Evolutionary conservation across 2,329 filamentous ascomycete species (phyloP), one percentile per base, ranked within the genome.

Genomic region (Xylaria multiplex): DNA sequence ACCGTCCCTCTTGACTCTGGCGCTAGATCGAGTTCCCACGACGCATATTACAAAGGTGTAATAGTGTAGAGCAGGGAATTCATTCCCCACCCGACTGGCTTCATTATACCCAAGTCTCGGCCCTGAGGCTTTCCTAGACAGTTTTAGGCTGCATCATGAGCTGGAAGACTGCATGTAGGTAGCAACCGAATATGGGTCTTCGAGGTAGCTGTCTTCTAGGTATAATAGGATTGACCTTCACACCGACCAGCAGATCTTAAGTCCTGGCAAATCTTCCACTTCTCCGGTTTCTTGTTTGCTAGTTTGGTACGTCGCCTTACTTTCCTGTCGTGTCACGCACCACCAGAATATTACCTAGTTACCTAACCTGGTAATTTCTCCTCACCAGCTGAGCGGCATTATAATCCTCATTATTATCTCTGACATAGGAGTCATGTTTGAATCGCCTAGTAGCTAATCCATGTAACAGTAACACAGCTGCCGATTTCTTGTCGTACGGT

Each of bases 151-250:
- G 62, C 37, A 46, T 58, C 58, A 63, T 32, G 42, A 30, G 30
- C 61, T 61, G 24, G 46, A 59, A 42, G 53, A 42, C 40, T 59
- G 56, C 55, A 59, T 61, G 50, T 62, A 64, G 16, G 62, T 67
- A 59, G 54, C 48, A 58, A 46, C 13, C 16, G 57, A 16, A 50
- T 56, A 59, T 59, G 50, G 59, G 64, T 57, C 56, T 65, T 59
- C 24, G 37, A 40, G 37, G 9, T 45, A 40, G 45, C 13, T 45
- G 22, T 16, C 45, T 42, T 52, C 37, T 62, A 57, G 32, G 59
- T 63, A 67, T 67, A 64, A 45, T 50, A 64, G 64, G 55, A 62
- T 65, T 49, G 22, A 63, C 62, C 59, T 35, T 65, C 52, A 69
- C 52, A 69, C 67, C 62, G 43, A 56, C 61, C 60, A 69, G 30